These are phyloP conservation scores for Phoma sp. DNA, from an alignment of 2,329 filamentous ascomycete genomes.

Conservation along the genomic window DNA sequence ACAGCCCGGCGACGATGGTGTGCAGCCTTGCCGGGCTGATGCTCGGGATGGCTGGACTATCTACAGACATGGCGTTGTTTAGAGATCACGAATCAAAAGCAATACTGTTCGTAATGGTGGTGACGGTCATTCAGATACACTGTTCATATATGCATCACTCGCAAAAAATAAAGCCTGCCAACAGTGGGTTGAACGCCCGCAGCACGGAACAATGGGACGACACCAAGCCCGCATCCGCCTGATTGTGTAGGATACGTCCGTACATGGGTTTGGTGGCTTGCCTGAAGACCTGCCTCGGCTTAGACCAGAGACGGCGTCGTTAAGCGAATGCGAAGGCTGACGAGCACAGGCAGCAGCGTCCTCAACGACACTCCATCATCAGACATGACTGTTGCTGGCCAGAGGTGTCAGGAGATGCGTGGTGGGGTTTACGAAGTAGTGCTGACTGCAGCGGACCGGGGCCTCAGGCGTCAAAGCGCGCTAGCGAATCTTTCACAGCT, in stretches of 20 bases:
- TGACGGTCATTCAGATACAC: neutral
- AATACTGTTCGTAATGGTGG: neutral
- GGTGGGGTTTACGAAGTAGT: neutral
- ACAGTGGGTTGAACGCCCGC: neutral
- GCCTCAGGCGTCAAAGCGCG: neutral
- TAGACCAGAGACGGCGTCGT: neutral
- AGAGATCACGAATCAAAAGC: neutral
- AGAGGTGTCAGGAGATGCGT: neutral
- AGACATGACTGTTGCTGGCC: neutral
- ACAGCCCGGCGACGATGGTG: conserved; percentile 38
- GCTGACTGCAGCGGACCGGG: neutral
- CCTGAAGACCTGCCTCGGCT: neutral
- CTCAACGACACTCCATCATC: neutral
- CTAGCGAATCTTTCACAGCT: neutral
- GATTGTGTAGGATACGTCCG: conserved; percentile 4
- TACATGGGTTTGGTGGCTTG: conserved; percentile 4
- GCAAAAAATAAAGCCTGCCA: neutral
- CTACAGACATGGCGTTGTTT: neutral
- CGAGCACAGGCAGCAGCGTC: neutral
- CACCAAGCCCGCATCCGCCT: conserved; percentile 3
- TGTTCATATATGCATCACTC: neutral
- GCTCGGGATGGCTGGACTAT: conserved; percentile 21
- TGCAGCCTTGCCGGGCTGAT: conserved; percentile 34
- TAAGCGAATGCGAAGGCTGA: conserved; percentile 6
- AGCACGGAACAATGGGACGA: conserved; percentile 2